Evolutionary conservation across 331 rosid species (phyloP), one percentile per base, ranked within the genome.

Genomic region (Acacia pycnantha): DNA sequence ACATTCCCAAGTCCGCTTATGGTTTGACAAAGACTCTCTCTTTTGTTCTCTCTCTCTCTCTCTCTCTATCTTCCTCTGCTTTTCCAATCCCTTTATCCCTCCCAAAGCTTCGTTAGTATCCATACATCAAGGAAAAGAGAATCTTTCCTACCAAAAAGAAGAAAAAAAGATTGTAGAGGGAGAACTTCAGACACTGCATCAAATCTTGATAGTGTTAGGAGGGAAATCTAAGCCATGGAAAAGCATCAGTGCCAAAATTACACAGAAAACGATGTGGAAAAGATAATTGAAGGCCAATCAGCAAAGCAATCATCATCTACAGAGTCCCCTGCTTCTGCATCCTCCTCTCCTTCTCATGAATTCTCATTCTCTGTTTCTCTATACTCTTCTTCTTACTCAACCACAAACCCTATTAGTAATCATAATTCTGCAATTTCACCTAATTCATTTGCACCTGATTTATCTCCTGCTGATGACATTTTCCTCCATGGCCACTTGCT

Each of bases 401-500:
- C 82, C 51, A 83, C 84, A 73, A 43, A 51, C n/a, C 59, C 24
- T 70, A 65, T 59, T 70, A 37, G 29, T 68, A n/a, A 71, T 51
- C 73, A 82, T 44, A 86, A 85, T 70, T 24, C 86, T 67, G 88
- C 88, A 79, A 14, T 85, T 8, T 70, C 88, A 61, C 64, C 90
- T 44, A 44, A 70, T 76, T 87, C 92, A 8, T 80, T 83, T 72
- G 97, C 98, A 66, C 62, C 91, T 71, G 99, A 96, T 85, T 83
- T 96, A 41, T 86, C 99, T 44, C 99, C 99, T 6, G 99, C 99
- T 40, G 99, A 96, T 77, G 99, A 94, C 68, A 96, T 96, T 53
- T 96, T 96, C 94, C 94, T 94, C 91, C 98, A 94, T 77, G 99
- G 99, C 73, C 99, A 96, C 85, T 84, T 96, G 85, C 98, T 96